Evolutionary conservation across 1,139 yeast genomes (phyloP).

Genomic region (Hanseniaspora gamundiae): DNA sequence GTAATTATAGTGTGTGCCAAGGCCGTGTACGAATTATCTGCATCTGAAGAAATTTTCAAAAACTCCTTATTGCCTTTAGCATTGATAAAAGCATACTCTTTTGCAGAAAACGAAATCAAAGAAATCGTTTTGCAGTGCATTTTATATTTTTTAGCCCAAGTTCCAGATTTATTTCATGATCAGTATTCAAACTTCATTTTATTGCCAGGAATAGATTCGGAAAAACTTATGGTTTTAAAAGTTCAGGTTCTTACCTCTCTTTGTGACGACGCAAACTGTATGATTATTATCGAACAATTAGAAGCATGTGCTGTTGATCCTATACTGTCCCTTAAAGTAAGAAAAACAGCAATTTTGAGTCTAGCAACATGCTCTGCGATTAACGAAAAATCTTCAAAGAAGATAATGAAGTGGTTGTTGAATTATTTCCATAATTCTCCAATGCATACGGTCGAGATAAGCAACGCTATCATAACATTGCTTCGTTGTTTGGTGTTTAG

Average conservation of each 20-base stretch:
- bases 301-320: slow-evolving; percentile 47
- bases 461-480: slow-evolving; percentile 6
- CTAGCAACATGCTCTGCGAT: slow-evolving; percentile 4
- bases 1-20: slow-evolving; percentile 53
- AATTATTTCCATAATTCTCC: slow-evolving; percentile 3
- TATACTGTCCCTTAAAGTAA: slow-evolving; percentile 7
- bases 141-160: neutral
- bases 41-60: slow-evolving; percentile 39
- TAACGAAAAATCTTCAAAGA: slow-evolving; percentile 10
- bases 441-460: slow-evolving; percentile 2
- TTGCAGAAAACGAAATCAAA: slow-evolving; percentile 27
- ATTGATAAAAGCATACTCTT: slow-evolving; percentile 31
- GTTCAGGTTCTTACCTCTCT: slow-evolving; percentile 52
- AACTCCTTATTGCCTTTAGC: slow-evolving; percentile 39
- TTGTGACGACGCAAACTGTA: slow-evolving; percentile 40
- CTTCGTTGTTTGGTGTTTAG: slow-evolving; percentile 4
- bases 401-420: slow-evolving; percentile 16
- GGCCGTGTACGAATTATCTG: slow-evolving; percentile 37
- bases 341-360: slow-evolving; percentile 1
- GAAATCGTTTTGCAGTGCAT: slow-evolving; percentile 10
- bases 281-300: slow-evolving; percentile 49
- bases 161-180: slow-evolving; percentile 33
- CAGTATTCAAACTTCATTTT: slow-evolving; percentile 43
- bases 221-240: slow-evolving; percentile 33
- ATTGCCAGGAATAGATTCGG: slow-evolving; percentile 41